Evolutionary conservation across 163 green algal genomes (phyloP).

Genomic region (Scenedesmus sp.): DNA sequence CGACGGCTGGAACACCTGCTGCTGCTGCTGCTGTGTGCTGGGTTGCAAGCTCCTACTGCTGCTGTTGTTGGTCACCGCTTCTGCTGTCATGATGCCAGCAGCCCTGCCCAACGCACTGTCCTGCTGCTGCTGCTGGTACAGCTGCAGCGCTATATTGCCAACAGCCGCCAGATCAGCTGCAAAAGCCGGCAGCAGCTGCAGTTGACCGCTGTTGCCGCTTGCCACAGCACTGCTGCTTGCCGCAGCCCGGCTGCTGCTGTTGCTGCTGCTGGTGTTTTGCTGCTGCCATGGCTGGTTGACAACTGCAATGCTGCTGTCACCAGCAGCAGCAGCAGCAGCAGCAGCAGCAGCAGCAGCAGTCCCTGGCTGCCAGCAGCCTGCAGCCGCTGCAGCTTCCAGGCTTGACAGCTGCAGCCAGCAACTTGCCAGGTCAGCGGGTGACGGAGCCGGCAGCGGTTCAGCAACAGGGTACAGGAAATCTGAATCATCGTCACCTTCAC

Average conservation of each 20-base stretch:
- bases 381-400: conserved; percentile 42
- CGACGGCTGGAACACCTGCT: background rate
- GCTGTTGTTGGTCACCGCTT: background rate
- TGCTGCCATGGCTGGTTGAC: background rate
- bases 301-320: background rate
- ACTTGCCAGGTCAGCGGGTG: background rate
- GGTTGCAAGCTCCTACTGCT: background rate
- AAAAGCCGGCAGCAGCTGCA: conserved; percentile 13
- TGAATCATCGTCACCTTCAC: background rate
- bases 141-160: conserved; percentile 11
- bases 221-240: background rate
- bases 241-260: background rate
- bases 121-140: conserved; percentile 41
- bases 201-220: conserved; percentile 2
- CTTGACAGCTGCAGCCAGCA: conserved; percentile 28
- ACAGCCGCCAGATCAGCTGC: conserved; percentile 41
- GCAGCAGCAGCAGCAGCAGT: background rate
- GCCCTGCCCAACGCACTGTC: background rate
- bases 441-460: background rate
- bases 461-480: background rate
- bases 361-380: conserved; percentile 26
- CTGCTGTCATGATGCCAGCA: conserved; percentile 15
- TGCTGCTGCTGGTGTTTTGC: background rate
- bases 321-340: background rate
- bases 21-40: background rate